phyloP scores from a whole-genome alignment of 441 rosid genomes.

The Bocquillonia castaneifolia region DNA sequence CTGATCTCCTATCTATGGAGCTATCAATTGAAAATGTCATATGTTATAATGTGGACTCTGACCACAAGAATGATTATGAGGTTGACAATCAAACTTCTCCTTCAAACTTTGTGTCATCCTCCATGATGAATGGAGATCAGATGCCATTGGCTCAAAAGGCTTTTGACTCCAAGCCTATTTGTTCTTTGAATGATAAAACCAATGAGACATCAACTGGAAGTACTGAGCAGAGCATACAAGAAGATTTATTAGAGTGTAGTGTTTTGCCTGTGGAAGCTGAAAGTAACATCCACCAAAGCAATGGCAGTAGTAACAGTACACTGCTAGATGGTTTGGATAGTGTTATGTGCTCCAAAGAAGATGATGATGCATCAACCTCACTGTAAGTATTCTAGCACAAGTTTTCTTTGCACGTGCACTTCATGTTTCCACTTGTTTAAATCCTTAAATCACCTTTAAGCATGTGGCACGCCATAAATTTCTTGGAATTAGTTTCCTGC shows the following conservation, averaged over 20 bases:
- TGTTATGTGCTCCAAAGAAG: constrained; percentile 25
- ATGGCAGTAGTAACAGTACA: constrained; percentile 22
- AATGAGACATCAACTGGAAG: constrained; percentile 29
- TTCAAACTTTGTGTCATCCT: constrained; percentile 25
- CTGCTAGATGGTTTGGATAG: constrained; percentile 20
- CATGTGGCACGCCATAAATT: not conserved
- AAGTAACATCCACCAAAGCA: constrained; percentile 20
- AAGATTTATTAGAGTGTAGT: constrained; percentile 14
- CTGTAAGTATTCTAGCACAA: constrained; percentile 40
- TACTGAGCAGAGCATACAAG: constrained; percentile 21
- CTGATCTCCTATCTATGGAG: constrained; percentile 15
- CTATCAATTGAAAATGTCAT: constrained; percentile 23
- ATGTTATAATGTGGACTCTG: constrained; percentile 17
- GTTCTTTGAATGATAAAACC: constrained; percentile 23
- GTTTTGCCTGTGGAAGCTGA: constrained; percentile 29
- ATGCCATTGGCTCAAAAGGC: constrained; percentile 20
- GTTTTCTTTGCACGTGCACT: constrained; percentile 8
- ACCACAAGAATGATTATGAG: constrained; percentile 16
- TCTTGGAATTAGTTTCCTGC: not conserved
- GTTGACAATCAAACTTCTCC: constrained; percentile 26
- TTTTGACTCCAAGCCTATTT: constrained; percentile 19
- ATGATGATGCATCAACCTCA: constrained; percentile 25
- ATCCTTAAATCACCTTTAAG: not conserved
- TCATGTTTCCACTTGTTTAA: constrained; percentile 5
- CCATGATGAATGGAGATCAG: constrained; percentile 24